A percentile compares a stretch with the other conserved stretches of the same genome.
phyloP scores from a whole-genome alignment of 2,329 filamentous ascomycete genomes.

The Hypomyces rosellus region DNA sequence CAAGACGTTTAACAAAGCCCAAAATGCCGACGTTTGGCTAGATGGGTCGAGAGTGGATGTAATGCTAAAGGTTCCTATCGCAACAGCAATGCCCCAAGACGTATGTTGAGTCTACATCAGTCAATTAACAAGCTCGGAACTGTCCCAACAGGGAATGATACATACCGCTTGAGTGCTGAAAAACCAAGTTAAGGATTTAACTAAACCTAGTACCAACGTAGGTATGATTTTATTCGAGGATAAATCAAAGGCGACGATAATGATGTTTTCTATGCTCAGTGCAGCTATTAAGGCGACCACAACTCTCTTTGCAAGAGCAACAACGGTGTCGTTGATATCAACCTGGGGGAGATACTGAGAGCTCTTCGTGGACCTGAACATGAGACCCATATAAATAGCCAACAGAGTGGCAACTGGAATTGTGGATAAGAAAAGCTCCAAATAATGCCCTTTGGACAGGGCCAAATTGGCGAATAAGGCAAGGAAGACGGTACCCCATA shows the following conservation, averaged over 20 bases:
- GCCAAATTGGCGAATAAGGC: constrained; percentile 11
- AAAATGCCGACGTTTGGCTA: constrained; percentile 19
- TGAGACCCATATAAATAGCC: constrained; percentile 22
- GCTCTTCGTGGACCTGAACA: neutral
- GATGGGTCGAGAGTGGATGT: constrained; percentile 23
- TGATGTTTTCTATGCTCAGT: constrained; percentile 14
- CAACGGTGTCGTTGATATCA: constrained; percentile 21
- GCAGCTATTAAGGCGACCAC: constrained; percentile 13
- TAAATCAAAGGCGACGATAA: constrained; percentile 18
- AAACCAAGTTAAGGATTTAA: constrained; percentile 31
- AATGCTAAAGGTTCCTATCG: constrained; percentile 27
- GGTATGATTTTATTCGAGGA: constrained; percentile 12
- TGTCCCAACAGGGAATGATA: neutral
- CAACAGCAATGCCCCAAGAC: constrained; percentile 26
- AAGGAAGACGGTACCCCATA: neutral
- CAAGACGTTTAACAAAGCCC: constrained; percentile 20
- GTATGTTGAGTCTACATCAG: constrained; percentile 21
- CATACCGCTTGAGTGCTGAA: constrained; percentile 27
- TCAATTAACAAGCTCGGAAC: neutral
- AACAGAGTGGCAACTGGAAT: constrained; percentile 25
- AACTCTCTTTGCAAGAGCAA: constrained; percentile 19
- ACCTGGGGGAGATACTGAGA: neutral
- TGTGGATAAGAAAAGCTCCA: constrained; percentile 17
- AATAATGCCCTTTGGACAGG: constrained; percentile 23
- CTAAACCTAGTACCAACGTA: constrained; percentile 18